Conservation (phyloP, 2,329 filamentous ascomycete species). For the Aspergillus felis region DNA sequence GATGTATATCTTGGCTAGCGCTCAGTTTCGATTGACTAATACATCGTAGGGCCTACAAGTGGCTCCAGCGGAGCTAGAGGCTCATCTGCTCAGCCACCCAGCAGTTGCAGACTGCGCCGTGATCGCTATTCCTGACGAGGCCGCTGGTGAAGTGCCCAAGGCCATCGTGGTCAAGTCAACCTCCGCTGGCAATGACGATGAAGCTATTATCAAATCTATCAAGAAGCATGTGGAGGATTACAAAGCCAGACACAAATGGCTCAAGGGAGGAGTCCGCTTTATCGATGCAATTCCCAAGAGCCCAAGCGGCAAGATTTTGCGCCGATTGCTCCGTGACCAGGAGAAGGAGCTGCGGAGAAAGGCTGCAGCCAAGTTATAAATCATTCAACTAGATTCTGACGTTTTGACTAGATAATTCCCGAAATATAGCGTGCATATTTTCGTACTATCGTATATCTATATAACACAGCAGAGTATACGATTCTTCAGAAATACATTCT, state of each 20-base stretch:
- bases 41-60: slow-evolving; percentile 68
- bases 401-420: not conserved
- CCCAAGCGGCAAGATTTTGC: slow-evolving; percentile 60
- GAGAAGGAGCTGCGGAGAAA: slow-evolving; percentile 66
- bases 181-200: slow-evolving; percentile 51
- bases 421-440: not conserved
- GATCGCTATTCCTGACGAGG: slow-evolving; percentile 65
- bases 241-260: slow-evolving; percentile 61
- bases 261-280: slow-evolving; percentile 58
- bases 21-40: not conserved
- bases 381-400: not conserved
- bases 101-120: slow-evolving; percentile 75
- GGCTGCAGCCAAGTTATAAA: slow-evolving; percentile 62
- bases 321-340: slow-evolving; percentile 65
- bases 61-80: slow-evolving; percentile 77
- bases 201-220: slow-evolving; percentile 48
- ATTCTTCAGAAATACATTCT: not conserved
- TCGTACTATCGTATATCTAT: not conserved
- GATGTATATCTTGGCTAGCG: slow-evolving; percentile 35
- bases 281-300: slow-evolving; percentile 58
- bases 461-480: not conserved
- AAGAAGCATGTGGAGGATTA: slow-evolving; percentile 57
- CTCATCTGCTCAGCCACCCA: slow-evolving; percentile 70
- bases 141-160: slow-evolving; percentile 60
- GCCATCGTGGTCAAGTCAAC: slow-evolving; percentile 60